These are phyloP conservation scores for Fusarium lateritium DNA, from an alignment of 2,329 filamentous ascomycete species.

Conservation along the genomic window DNA sequence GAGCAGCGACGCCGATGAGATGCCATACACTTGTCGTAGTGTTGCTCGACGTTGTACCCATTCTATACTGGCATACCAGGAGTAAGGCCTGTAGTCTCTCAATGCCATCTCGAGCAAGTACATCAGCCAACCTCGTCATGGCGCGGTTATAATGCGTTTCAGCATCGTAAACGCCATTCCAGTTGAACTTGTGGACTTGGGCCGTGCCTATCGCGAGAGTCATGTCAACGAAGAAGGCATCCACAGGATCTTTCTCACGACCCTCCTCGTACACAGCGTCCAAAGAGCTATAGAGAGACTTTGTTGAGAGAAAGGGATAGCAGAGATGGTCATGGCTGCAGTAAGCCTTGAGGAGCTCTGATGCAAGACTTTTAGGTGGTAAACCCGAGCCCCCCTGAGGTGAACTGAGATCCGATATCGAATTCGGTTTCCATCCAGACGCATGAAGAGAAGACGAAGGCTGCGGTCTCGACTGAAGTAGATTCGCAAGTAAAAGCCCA, in stretches of 20 bases:
- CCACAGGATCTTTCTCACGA: slow-evolving; percentile 44
- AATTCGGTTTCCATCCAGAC: slow-evolving; percentile 35
- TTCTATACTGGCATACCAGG: slow-evolving; percentile 60
- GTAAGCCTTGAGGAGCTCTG: slow-evolving; percentile 58
- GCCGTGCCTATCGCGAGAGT: slow-evolving; percentile 60
- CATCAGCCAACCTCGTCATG: slow-evolving; percentile 54
- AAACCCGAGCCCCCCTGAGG: slow-evolving; percentile 42
- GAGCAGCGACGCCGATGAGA: slow-evolving; percentile 59
- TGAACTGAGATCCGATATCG: slow-evolving; percentile 10
- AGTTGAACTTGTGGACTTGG: slow-evolving; percentile 61
- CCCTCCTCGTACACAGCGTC: slow-evolving; percentile 52
- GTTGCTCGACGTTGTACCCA: slow-evolving; percentile 57
- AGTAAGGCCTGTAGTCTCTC: slow-evolving; percentile 59
- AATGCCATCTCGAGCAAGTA: slow-evolving; percentile 55
- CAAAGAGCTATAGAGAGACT: slow-evolving; percentile 47
- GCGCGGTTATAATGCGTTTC: slow-evolving; percentile 59
- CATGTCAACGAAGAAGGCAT: slow-evolving; percentile 61
- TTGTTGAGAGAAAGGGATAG: slow-evolving; percentile 58
- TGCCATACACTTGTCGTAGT: slow-evolving; percentile 61
- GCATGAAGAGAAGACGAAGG: slow-evolving; percentile 25
- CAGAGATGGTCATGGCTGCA: slow-evolving; percentile 60
- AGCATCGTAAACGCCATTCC: slow-evolving; percentile 59
- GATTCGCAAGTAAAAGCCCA: slow-evolving; percentile 59
- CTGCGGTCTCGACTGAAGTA: slow-evolving; percentile 51
- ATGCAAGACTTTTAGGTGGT: slow-evolving; percentile 55